phyloP scores from a whole-genome alignment of 495 filamentous ascomycete species.

The Parmelia sp. region DNA sequence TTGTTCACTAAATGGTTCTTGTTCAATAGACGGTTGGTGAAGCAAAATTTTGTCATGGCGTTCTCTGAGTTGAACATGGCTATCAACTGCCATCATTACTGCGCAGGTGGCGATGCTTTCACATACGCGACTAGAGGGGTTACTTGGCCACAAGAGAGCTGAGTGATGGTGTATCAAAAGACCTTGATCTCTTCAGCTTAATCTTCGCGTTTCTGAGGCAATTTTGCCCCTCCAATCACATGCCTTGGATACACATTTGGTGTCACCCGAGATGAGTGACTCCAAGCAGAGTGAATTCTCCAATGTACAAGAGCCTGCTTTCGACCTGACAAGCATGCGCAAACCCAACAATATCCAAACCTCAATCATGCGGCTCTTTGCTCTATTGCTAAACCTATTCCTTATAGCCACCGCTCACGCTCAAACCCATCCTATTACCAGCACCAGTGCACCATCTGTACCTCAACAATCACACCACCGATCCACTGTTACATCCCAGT shows the following conservation, averaged over 20 bases:
- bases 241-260: background rate
- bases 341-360: background rate
- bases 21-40: conserved; percentile 7
- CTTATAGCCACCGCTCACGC: background rate
- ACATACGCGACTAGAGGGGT: background rate
- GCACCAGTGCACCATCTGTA: background rate
- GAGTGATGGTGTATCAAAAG: background rate
- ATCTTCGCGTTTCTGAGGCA: background rate
- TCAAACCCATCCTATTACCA: too few relatives aligned
- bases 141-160: background rate
- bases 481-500: background rate
- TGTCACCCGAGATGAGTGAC: background rate
- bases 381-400: background rate
- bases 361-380: background rate
- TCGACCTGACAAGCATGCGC: background rate
- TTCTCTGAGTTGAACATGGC: background rate
- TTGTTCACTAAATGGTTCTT: conserved; percentile 22
- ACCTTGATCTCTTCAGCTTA: background rate
- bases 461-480: background rate
- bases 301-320: background rate
- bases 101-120: background rate
- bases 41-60: background rate
- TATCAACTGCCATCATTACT: background rate
- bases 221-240: background rate
- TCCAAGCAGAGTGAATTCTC: background rate